Percentiles rank a stretch among this genome's conserved stretches.
Evolutionary conservation across 345 rosid genomes (phyloP).

Genomic region (Pistacia atlantica): DNA sequence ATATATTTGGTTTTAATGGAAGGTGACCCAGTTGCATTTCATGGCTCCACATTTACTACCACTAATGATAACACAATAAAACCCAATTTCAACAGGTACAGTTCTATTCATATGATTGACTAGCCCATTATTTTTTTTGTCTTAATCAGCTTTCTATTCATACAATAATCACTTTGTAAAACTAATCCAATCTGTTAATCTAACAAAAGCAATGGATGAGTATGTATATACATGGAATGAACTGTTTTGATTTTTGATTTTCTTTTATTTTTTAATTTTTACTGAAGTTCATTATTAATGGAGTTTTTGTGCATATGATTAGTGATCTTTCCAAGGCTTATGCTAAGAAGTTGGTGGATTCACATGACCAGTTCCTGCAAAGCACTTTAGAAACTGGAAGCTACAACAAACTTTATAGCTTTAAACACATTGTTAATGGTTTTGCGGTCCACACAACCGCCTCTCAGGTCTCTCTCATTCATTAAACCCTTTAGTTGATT

Average conservation of each 20-base stretch:
- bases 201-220: background rate
- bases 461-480: slow-evolving; percentile 54
- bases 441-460: slow-evolving; percentile 69
- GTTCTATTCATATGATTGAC: background rate
- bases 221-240: too few relatives aligned
- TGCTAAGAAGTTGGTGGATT: slow-evolving; percentile 55
- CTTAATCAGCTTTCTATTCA: too few relatives aligned
- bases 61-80: slow-evolving; percentile 5
- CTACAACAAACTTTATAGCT: slow-evolving; percentile 82
- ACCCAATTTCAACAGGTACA: slow-evolving; percentile 42
- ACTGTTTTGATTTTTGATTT: too few relatives aligned
- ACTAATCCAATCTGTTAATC: background rate
- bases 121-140: background rate
- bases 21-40: slow-evolving; percentile 60
- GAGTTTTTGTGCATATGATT: slow-evolving; percentile 5
- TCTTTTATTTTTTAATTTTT: too few relatives aligned
- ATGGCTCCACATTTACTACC: slow-evolving; percentile 10
- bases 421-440: slow-evolving; percentile 75
- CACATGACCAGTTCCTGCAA: slow-evolving; percentile 63
- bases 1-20: slow-evolving; percentile 67
- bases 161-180: too few relatives aligned
- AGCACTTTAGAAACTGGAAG: slow-evolving; percentile 57
- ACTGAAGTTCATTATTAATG: background rate
- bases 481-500: background rate
- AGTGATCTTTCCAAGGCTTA: slow-evolving; percentile 44